Evolutionary conservation across 2,329 filamentous ascomycete species (phyloP), one percentile per base, ranked within the genome.

Genomic region (Aspergillus fructus): DNA sequence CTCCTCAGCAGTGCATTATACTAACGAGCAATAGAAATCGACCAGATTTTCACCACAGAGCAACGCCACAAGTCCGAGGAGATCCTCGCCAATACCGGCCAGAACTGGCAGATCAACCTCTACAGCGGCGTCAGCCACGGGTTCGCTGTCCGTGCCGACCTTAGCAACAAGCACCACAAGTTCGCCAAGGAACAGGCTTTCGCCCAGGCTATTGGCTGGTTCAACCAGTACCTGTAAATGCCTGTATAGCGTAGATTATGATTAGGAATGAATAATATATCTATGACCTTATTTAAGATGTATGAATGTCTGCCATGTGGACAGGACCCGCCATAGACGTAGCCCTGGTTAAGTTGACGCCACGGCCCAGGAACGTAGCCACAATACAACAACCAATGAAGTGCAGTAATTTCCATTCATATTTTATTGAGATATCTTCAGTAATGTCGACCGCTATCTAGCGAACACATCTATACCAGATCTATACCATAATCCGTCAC

Each of bases 111-210:
- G 76, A 88, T 94, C 71, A 90, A 83, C 72, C 78, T 96, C 8
- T 94, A 84, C 79, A 85, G 84, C 3, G 85, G 85, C 54, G 85
- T 90, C 30, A 74, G 76, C 55, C 91, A 96, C 72, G 91, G 91
- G 0, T 96, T 94, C 67, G 81, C 86, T 8, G 86, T 92, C 2
- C 84, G 90, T 55, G 81, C 80, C 27, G 89, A 94, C 69, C 58
- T 82, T 33, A 81, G 67, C 59, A 81, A 86, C 61, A 81, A 81
- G 71, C 62, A 78, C 46, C 73, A 83, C 68, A 85, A 83, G 71
- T 93, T 83, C 66, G 87, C 89, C 39, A 93, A 91, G 82, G 89
- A 96, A 76, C 85, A 89, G 75, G 90, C 91, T 5, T 94, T 94
- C 71, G 68, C 81, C 62, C 91, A 94, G 79, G 90, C 90, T 37